Conservation (phyloP, 2,329 filamentous ascomycete genomes). For the Claviceps maximensis region DNA sequence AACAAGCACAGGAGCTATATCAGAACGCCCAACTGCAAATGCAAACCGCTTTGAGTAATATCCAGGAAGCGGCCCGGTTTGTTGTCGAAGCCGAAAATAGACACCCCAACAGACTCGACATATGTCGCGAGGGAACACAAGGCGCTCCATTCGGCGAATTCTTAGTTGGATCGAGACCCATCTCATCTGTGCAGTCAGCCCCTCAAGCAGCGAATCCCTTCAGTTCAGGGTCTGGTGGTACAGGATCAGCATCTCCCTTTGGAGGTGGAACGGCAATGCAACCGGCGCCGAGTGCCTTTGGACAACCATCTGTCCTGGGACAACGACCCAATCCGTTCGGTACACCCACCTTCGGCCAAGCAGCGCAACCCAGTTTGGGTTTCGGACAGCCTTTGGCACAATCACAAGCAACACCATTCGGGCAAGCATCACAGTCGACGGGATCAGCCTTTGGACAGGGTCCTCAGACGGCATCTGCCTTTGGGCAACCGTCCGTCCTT, state of each 20-base stretch:
- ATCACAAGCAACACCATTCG: conserved; percentile 21
- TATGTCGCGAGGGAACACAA: conserved; percentile 36
- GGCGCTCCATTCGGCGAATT: conserved; percentile 33
- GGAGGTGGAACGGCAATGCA: conserved; percentile 13
- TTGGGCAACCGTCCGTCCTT: conserved; percentile 27
- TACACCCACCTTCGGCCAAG: conserved; percentile 21
- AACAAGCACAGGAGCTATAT: conserved; percentile 48
- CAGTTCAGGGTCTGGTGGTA: conserved; percentile 13
- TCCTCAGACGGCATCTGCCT: conserved; percentile 19
- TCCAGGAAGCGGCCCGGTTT: conserved; percentile 60
- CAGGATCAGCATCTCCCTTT: conserved; percentile 16
- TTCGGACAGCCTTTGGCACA: conserved; percentile 20
- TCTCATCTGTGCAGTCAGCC: conserved; percentile 11
- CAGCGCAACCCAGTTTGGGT: conserved; percentile 17
- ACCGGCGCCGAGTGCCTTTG: conserved; percentile 23
- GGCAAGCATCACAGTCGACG: conserved; percentile 26
- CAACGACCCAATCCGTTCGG: conserved; percentile 23
- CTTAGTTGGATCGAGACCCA: conserved; percentile 22
- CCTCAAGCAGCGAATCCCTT: conserved; percentile 29
- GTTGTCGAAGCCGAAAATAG: conserved; percentile 51
- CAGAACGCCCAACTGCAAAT: conserved; percentile 58
- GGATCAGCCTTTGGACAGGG: conserved; percentile 28
- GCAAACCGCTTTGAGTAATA: conserved; percentile 52
- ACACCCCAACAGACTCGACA: conserved; percentile 63
- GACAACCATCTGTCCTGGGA: conserved; percentile 21